Conservation (phyloP, 306 rosid species). For the Pyrus betulifolia region DNA sequence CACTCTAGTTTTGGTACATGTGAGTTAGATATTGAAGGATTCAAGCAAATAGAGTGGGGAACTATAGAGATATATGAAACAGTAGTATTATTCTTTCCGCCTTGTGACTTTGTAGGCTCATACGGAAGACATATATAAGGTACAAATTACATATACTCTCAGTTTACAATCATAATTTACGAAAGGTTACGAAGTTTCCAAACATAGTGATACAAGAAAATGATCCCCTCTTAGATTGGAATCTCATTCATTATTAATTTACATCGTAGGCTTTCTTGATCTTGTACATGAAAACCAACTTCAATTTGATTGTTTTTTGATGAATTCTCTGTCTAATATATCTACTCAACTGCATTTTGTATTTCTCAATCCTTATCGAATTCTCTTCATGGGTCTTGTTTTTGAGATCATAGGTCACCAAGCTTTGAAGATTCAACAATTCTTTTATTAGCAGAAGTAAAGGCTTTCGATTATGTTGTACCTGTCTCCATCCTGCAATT, state of each 20-base stretch:
- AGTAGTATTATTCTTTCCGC: neutral
- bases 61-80: neutral
- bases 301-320: neutral
- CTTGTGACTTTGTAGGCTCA: neutral
- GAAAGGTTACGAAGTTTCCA: conserved; percentile 7
- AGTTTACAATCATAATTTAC: conserved; percentile 4
- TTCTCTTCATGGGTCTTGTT: conserved; percentile 8
- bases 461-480: conserved; percentile 18
- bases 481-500: neutral
- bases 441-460: conserved; percentile 13
- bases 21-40: neutral
- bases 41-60: neutral
- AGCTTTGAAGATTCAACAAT: conserved; percentile 8
- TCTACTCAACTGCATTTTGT: conserved; percentile 22
- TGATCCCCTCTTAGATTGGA: neutral
- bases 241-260: conserved; percentile 6
- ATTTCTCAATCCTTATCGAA: conserved; percentile 12
- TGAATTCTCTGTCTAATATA: conserved; percentile 14
- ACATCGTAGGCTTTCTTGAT: conserved; percentile 11
- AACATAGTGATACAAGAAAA: conserved; percentile 17
- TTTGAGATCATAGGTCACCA: conserved; percentile 14
- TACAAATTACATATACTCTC: conserved; percentile 1
- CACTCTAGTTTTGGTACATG: neutral
- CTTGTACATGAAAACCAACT: conserved; percentile 5
- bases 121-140: neutral